Evolutionary conservation across 306 rosid genomes (phyloP).

Genomic region (Bauhinia variegata): DNA sequence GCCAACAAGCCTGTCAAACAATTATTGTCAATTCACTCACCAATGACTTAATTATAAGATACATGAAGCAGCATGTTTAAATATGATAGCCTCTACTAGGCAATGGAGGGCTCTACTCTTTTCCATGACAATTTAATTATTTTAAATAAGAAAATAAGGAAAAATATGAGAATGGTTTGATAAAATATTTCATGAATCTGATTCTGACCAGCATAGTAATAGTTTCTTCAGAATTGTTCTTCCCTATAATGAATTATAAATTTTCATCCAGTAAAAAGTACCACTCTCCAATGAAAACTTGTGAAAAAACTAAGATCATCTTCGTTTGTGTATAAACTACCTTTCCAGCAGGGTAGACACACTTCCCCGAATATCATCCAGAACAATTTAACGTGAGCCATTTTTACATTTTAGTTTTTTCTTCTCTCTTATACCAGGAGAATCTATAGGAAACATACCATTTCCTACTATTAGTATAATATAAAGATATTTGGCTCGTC

Average conservation of each 20-base stretch:
- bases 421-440: background rate
- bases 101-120: constrained; percentile 8
- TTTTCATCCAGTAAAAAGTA: background rate
- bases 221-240: background rate
- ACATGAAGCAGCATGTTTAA: constrained; percentile 29
- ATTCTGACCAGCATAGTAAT: background rate
- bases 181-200: constrained; percentile 10
- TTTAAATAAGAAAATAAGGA: constrained; percentile 21
- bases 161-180: background rate
- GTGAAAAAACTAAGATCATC: constrained; percentile 1
- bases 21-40: constrained; percentile 40
- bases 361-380: background rate
- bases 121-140: constrained; percentile 16
- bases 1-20: constrained; percentile 72
- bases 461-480: background rate
- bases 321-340: background rate
- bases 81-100: constrained; percentile 28
- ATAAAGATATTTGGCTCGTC: constrained; percentile 12
- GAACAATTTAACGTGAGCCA: background rate
- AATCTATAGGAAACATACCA: constrained; percentile 13
- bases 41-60: constrained; percentile 23
- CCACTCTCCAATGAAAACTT: constrained; percentile 4
- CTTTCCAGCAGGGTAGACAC: constrained; percentile 32
- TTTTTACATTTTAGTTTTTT: constrained; percentile 2
- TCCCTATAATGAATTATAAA: constrained; percentile 8